Conservation (phyloP, 768 basidiomycete species). For the Leccinum broughii region DNA sequence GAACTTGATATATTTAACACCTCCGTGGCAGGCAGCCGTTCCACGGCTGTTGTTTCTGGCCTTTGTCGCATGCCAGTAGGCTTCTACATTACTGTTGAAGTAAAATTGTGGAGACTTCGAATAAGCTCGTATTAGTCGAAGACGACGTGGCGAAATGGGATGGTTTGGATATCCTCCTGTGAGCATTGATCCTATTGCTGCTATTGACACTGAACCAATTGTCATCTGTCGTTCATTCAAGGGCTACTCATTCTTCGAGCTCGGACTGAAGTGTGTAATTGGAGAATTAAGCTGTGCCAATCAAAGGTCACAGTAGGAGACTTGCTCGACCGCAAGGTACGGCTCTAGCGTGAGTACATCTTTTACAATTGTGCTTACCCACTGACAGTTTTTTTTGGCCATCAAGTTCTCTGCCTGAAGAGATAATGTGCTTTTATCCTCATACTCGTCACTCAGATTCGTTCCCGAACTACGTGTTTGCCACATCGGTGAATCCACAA, state of each 20-base stretch:
- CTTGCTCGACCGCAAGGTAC: not conserved
- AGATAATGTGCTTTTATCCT: not conserved
- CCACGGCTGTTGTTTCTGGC: not conserved
- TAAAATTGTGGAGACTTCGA: no score
- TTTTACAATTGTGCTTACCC: no score
- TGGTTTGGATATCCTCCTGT: not conserved
- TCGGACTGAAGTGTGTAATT: not conserved
- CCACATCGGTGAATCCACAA: not conserved
- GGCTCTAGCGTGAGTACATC: not conserved
- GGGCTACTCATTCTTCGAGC: not conserved
- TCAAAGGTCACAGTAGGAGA: not conserved
- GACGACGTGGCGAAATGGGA: not conserved
- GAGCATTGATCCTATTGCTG: not conserved
- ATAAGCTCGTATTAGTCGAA: not conserved
- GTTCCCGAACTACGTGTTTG: not conserved
- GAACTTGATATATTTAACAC: not conserved
- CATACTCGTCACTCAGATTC: not conserved
- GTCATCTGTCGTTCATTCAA: not conserved
- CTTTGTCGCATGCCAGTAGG: no score
- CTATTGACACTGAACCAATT: not conserved
- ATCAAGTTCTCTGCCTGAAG: not conserved
- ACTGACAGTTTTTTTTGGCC: not conserved
- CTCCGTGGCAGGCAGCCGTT: not conserved
- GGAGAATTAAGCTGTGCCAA: not conserved
- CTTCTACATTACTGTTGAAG: no score